Evolutionary conservation across 805 yeast species (phyloP), one percentile per base, ranked within the genome.

Genomic region (Ogataea thermomethanolica): DNA sequence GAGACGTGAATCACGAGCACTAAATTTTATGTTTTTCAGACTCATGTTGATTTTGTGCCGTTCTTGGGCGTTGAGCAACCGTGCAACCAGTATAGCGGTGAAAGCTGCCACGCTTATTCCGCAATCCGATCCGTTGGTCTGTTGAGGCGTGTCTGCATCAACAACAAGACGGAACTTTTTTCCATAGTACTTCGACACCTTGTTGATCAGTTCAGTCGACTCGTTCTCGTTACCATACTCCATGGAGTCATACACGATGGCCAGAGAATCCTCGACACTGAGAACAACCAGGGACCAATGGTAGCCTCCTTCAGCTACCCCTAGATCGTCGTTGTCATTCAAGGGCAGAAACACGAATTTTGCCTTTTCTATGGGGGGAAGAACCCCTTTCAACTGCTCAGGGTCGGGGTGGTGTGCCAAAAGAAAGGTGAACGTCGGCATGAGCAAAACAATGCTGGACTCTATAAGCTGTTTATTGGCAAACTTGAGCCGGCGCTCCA

Each of bases 221-320:
- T 64, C 71, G 0, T 46, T 35, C 13, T 62, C 66, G 39, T 76
- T 76, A 22, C 69, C 70, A 7, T 61, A 58, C 8, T 56, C 59
- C 78, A 77, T 61, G 33, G 85, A 77, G 53, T 85, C 93, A 54
- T 78, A 81, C 8, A 81, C 64, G 15, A 66, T 67, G 2, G 80
- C 73, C 24, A 61, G 66, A 12, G 65, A 61, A 29, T 76, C 81
- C 10, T 70, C 58, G 7, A 73, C 46, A 25, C 73, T 69, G 6
- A 79, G 65, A 11, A 84, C 69, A 10, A 80, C 68, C 11, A 85
- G 60, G 1, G 85, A 78, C 93, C 95, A 84, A 60, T 85, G 93
- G 33, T 78, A 79, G 1, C 91, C 93, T 12, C 81, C 79, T 45
- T 77, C 84, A 2, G 73, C 76, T 0, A 64, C 62, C 33, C 72